phyloP scores from a whole-genome alignment of 108 stramenopile genomes.

The Discostella stelligeroides region DNA sequence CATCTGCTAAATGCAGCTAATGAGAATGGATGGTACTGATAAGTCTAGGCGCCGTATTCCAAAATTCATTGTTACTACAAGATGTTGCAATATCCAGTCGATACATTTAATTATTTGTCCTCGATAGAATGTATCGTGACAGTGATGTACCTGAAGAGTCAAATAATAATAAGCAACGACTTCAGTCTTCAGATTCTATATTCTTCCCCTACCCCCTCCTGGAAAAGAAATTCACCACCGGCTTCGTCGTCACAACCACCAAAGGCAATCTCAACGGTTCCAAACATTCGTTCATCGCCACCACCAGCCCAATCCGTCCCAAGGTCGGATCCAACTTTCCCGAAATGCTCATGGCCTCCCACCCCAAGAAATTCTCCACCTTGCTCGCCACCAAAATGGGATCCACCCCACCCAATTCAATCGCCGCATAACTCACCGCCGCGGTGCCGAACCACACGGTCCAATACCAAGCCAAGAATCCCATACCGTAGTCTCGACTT shows the following conservation, averaged over 20 bases:
- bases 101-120: too few species aligned
- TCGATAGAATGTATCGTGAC: too few species aligned
- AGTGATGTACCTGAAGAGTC: too few species aligned
- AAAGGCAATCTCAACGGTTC: conserved; percentile 82
- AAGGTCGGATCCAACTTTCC: conserved; percentile 76
- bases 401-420: conserved; percentile 77
- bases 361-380: conserved; percentile 65
- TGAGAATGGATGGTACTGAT: not conserved
- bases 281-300: conserved; percentile 81
- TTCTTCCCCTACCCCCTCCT: conserved; percentile 46
- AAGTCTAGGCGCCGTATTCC: not conserved
- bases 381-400: conserved; percentile 62
- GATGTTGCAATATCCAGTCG: too few species aligned
- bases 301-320: conserved; percentile 73
- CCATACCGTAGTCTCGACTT: conserved; percentile 76
- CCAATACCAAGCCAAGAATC: conserved; percentile 82
- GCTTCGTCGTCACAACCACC: conserved; percentile 86
- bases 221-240: conserved; percentile 68
- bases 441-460: conserved; percentile 73
- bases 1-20: too few species aligned
- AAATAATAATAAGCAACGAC: too few species aligned
- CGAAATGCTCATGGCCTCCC: conserved; percentile 41
- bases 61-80: too few species aligned
- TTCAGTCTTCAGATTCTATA: too few species aligned
- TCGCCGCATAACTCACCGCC: conserved; percentile 62